A percentile compares a stretch with the other conserved stretches of the same genome.
These are phyloP conservation scores for Stellera chamaejasme DNA, from an alignment of 345 rosid species.

Conservation along the genomic window DNA sequence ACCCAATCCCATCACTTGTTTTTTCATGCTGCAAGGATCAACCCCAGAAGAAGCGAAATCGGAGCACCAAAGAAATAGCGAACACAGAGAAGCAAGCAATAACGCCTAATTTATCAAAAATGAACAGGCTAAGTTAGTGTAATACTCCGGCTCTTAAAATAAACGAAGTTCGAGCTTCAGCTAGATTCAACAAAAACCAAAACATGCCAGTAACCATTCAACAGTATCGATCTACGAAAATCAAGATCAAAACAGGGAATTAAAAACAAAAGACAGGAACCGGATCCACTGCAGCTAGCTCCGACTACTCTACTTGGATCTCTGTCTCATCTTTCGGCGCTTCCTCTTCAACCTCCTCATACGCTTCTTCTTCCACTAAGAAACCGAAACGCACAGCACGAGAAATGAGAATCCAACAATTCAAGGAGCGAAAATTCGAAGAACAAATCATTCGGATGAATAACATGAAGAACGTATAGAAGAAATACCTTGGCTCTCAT, in stretches of 20 bases:
- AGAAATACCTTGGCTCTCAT: constrained; percentile 85
- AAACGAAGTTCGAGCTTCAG: too few relatives aligned
- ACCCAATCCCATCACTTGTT: too few relatives aligned
- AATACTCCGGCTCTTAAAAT: too few relatives aligned
- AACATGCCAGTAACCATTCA: too few relatives aligned
- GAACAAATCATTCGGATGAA: not conserved
- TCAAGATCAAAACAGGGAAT: not conserved
- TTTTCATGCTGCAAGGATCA: too few relatives aligned
- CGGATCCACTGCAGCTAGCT: not conserved
- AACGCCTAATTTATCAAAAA: too few relatives aligned
- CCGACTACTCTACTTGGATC: constrained; percentile 62
- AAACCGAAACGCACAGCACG: constrained; percentile 1
- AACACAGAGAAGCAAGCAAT: too few relatives aligned
- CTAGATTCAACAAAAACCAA: too few relatives aligned
- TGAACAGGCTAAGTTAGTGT: too few relatives aligned
- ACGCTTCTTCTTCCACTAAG: constrained; percentile 99
- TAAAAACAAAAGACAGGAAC: not conserved
- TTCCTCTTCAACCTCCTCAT: constrained; percentile 99
- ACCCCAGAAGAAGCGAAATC: too few relatives aligned
- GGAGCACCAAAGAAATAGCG: too few relatives aligned
- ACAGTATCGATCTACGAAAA: not conserved
- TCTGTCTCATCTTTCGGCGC: constrained; percentile 99
- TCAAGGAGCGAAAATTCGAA: not conserved
- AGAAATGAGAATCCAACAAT: not conserved
- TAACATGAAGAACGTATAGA: not conserved